Evolutionary conservation across 2,329 filamentous ascomycete genomes (phyloP).

Genomic region (Monilinia fructigena): DNA sequence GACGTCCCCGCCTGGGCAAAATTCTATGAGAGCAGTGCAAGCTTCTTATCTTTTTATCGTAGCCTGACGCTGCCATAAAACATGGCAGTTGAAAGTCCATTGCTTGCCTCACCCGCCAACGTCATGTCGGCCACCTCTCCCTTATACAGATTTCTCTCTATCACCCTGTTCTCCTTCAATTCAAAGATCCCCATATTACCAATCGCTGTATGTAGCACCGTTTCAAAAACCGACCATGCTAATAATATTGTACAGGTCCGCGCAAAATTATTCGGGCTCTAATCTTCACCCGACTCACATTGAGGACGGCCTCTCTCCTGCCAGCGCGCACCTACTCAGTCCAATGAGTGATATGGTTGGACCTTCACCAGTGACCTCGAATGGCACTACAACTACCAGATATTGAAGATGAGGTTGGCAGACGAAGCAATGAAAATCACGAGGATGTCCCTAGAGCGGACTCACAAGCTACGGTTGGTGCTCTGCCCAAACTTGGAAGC

Average conservation of each 20-base stretch:
- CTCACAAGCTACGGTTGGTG: conserved; percentile 34
- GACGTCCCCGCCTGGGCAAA: not conserved
- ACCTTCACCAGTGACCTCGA: conserved; percentile 81
- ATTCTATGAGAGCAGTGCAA: conserved; percentile 3
- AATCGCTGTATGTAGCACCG: conserved; percentile 49
- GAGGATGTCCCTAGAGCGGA: conserved; percentile 33
- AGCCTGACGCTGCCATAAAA: conserved; percentile 20
- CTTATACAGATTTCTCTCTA: conserved; percentile 55
- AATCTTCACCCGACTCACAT: conserved; percentile 53
- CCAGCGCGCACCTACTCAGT: conserved; percentile 51
- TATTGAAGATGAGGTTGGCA: conserved; percentile 72
- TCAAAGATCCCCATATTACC: conserved; percentile 47
- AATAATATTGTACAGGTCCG: conserved; percentile 43
- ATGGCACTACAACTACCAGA: conserved; percentile 81
- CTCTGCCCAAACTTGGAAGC: conserved; percentile 18
- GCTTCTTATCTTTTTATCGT: conserved; percentile 15
- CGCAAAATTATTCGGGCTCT: conserved; percentile 47
- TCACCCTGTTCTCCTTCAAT: conserved; percentile 52
- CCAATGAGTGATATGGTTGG: conserved; percentile 70
- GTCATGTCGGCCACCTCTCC: conserved; percentile 54
- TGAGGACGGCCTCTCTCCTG: conserved; percentile 36
- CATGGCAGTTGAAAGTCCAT: conserved; percentile 62
- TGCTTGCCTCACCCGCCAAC: conserved; percentile 61
- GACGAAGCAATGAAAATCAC: conserved; percentile 54
- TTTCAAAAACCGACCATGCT: conserved; percentile 21